phyloP scores from a whole-genome alignment of 352 stramenopile species.

The Globisporangium nunn region DNA sequence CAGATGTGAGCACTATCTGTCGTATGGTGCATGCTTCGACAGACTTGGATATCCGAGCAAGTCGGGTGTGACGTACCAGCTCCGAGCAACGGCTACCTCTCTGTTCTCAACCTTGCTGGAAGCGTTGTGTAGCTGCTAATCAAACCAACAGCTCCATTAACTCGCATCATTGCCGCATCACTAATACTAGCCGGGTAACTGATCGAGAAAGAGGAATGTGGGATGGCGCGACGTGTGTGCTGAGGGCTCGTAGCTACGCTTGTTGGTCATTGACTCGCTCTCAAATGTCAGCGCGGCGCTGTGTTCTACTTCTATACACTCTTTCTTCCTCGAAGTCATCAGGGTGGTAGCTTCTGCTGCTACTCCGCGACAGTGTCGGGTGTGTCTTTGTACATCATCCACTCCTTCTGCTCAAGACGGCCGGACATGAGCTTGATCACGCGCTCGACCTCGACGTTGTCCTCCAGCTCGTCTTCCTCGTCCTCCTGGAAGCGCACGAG shows the following conservation, averaged over 20 bases:
- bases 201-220: neutral
- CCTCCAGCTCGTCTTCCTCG: conserved; percentile 46
- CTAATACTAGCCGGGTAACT: too few relatives aligned
- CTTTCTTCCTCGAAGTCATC: neutral
- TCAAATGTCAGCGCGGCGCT: neutral
- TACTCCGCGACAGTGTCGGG: conserved; percentile 7
- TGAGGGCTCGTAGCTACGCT: neutral
- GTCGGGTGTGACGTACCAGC: conserved; percentile 23
- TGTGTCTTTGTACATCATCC: conserved; percentile 68
- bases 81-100: conserved; percentile 37
- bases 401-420: conserved; percentile 54
- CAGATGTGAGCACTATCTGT: neutral
- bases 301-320: neutral
- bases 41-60: conserved; percentile 43
- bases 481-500: conserved; percentile 57
- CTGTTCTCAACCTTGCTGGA: conserved; percentile 36
- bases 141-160: neutral
- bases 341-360: neutral
- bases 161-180: neutral
- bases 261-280: neutral
- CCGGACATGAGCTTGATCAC: conserved; percentile 66
- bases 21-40: neutral
- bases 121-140: conserved; percentile 24
- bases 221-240: neutral
- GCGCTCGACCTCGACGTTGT: conserved; percentile 31